Percentiles rank a stretch among this genome's conserved stretches.
Evolutionary conservation across 257 asterid genomes (phyloP).

Genomic region (Solanum corneliomulleri): DNA sequence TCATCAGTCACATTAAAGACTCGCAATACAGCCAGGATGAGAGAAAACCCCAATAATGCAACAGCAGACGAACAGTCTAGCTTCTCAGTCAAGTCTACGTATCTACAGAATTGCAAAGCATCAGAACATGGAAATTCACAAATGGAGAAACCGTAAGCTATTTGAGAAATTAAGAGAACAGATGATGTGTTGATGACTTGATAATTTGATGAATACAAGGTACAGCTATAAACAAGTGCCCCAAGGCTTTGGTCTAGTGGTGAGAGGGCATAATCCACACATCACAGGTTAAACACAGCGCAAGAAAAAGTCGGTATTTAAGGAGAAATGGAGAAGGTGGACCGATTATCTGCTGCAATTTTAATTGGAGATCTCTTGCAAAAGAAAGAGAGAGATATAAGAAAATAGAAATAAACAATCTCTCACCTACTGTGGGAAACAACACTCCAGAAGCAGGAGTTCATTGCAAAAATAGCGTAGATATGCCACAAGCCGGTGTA

Average conservation of each 20-base stretch:
- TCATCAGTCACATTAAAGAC: conserved; percentile 48
- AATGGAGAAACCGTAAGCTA: not conserved
- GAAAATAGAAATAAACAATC: not conserved
- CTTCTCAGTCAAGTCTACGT: conserved; percentile 78
- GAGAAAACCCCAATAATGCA: conserved; percentile 68
- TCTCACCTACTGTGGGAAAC: conserved; percentile 76
- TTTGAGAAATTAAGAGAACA: not conserved
- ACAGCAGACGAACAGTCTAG: conserved; percentile 66
- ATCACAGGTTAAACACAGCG: not conserved
- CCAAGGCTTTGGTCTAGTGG: not conserved
- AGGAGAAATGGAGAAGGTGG: not conserved
- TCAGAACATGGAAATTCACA: conserved; percentile 1
- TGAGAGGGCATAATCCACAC: not conserved
- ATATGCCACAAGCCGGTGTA: conserved; percentile 79
- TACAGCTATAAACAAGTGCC: not conserved
- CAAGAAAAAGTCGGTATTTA: not conserved
- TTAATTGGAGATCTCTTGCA: not conserved
- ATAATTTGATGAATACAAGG: not conserved
- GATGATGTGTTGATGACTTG: not conserved
- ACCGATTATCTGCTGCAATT: not conserved
- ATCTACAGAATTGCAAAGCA: conserved; percentile 33
- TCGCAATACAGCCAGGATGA: conserved; percentile 56
- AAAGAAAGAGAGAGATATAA: not conserved
- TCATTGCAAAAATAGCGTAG: conserved; percentile 67
- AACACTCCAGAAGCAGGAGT: conserved; percentile 80